phyloP scores from a whole-genome alignment of 2,329 filamentous ascomycete species.

The Botryotinia narcissicola region DNA sequence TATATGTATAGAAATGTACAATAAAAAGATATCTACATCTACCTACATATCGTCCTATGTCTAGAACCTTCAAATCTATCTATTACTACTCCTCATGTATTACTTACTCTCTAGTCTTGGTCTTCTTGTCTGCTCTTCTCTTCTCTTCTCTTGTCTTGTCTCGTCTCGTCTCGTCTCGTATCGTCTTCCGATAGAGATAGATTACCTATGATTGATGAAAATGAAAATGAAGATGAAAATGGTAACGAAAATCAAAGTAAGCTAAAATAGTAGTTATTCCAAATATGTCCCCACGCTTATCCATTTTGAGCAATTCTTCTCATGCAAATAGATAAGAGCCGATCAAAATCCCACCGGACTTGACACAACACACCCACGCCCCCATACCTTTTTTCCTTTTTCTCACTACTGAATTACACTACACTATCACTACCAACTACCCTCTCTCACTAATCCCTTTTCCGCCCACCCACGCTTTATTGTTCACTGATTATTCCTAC shows the following conservation, averaged over 20 bases:
- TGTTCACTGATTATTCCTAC: not conserved
- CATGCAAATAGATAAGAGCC: not conserved
- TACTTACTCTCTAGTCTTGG: not conserved
- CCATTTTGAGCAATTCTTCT: not conserved
- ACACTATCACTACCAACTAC: not conserved
- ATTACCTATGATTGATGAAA: not conserved
- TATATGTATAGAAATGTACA: not conserved
- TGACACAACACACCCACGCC: conserved; percentile 1
- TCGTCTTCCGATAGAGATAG: not conserved
- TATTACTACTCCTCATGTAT: not conserved
- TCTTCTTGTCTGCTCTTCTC: not conserved
- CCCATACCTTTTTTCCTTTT: not conserved
- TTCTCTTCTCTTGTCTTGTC: too few species aligned
- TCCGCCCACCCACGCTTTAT: not conserved
- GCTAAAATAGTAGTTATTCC: not conserved
- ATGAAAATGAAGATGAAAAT: too few species aligned
- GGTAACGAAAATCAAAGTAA: too few species aligned
- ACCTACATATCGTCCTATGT: not conserved
- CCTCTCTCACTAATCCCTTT: not conserved
- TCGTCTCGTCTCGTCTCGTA: too few species aligned
- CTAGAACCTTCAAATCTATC: not conserved
- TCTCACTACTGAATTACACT: not conserved
- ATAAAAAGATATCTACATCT: too few species aligned
- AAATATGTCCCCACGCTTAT: not conserved
- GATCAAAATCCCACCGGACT: not conserved